phyloP scores from a whole-genome alignment of 1,284 basidiomycete genomes.

The Tilletia caries region DNA sequence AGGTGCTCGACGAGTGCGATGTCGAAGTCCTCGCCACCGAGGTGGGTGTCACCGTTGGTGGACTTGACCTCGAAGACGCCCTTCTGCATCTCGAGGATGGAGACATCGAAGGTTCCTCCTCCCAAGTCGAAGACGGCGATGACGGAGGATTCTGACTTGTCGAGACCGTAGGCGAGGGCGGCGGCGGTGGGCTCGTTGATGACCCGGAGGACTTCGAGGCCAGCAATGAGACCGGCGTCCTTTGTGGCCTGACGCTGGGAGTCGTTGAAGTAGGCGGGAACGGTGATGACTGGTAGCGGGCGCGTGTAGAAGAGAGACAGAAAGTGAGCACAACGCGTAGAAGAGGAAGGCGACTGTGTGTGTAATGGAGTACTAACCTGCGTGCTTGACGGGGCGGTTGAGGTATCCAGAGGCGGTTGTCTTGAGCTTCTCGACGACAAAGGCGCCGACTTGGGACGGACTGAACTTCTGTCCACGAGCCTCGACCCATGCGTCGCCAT shows the following conservation, averaged over 20 bases:
- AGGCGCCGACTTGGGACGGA: slow-evolving; percentile 67
- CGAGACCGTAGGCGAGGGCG: slow-evolving; percentile 79
- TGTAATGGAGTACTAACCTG: slow-evolving; percentile 23
- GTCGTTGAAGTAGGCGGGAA: slow-evolving; percentile 98
- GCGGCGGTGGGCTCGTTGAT: slow-evolving; percentile 99
- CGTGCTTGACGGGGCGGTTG: slow-evolving; percentile 86
- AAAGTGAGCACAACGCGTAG: not conserved
- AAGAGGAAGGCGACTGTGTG: not conserved
- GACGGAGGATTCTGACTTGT: slow-evolving; percentile 39
- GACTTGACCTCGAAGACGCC: slow-evolving; percentile 99
- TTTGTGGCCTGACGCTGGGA: slow-evolving; percentile 98
- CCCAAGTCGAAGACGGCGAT: slow-evolving; percentile 97
- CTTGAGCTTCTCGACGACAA: slow-evolving; percentile 89
- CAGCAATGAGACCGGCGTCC: slow-evolving; percentile 93
- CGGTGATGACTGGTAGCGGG: slow-evolving; percentile 70
- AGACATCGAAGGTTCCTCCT: slow-evolving; percentile 95
- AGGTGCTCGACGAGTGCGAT: slow-evolving; percentile 83
- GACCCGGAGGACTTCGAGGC: slow-evolving; percentile 92
- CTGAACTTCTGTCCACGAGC: slow-evolving; percentile 63
- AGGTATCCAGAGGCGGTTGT: slow-evolving; percentile 89
- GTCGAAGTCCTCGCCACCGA: slow-evolving; percentile 98
- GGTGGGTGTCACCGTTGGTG: slow-evolving; percentile 96
- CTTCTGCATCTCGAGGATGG: slow-evolving; percentile 97
- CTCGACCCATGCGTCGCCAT: slow-evolving; percentile 71
- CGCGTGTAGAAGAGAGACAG: slow-evolving; percentile 58